phyloP scores from a whole-genome alignment of 2,329 filamentous ascomycete species.

The Hymenoscyphus scutula region DNA sequence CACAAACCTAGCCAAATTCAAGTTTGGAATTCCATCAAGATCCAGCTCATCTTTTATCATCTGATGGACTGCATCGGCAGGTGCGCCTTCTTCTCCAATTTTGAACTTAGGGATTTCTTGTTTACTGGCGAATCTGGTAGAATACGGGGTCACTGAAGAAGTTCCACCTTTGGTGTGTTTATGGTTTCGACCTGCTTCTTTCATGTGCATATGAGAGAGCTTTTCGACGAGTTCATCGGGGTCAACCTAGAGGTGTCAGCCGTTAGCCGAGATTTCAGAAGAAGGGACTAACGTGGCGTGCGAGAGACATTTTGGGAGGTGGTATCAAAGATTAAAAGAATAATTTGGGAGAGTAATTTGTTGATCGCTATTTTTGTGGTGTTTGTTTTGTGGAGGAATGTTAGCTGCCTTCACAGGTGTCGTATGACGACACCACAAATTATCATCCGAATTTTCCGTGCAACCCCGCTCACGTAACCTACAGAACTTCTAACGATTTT shows the following conservation, averaged over 20 bases:
- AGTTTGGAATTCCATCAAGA: slow-evolving; percentile 62
- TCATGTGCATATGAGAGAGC: slow-evolving; percentile 46
- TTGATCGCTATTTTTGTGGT: not conserved
- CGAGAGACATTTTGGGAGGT: slow-evolving; percentile 44
- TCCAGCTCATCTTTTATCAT: slow-evolving; percentile 63
- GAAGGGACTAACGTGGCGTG: slow-evolving; percentile 43
- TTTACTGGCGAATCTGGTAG: slow-evolving; percentile 53
- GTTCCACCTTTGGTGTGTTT: slow-evolving; percentile 42
- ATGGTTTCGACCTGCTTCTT: slow-evolving; percentile 36
- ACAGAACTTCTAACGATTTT: not conserved
- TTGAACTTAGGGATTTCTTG: slow-evolving; percentile 58
- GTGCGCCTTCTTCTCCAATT: slow-evolving; percentile 55
- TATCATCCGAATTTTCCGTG: not conserved
- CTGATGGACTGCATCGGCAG: slow-evolving; percentile 62
- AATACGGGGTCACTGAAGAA: slow-evolving; percentile 57
- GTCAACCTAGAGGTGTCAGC: slow-evolving; percentile 44
- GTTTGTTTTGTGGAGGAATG: not conserved
- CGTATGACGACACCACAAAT: not conserved
- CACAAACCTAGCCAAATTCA: slow-evolving; percentile 59
- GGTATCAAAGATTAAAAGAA: not conserved
- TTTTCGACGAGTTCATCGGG: slow-evolving; percentile 54
- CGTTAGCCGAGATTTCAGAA: not conserved
- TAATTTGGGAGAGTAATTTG: not conserved
- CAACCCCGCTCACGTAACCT: not conserved
- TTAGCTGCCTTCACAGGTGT: not conserved